Conservation (phyloP, 2,329 filamentous ascomycete genomes). For the Atkinsonella texensis region DNA sequence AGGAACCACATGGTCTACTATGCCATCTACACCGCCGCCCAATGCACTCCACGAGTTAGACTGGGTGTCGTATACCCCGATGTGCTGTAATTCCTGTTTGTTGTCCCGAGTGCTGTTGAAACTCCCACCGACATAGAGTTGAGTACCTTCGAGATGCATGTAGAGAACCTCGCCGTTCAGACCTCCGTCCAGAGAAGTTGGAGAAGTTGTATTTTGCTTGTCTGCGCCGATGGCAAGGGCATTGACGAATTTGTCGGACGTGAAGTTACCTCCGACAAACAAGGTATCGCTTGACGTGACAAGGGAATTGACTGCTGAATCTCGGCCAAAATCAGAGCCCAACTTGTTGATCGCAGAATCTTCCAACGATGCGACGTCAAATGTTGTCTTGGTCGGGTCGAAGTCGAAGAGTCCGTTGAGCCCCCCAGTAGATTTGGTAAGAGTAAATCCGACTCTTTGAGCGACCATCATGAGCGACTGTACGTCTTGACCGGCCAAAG, state of each 20-base stretch:
- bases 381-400: constrained; percentile 43
- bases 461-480: constrained; percentile 70
- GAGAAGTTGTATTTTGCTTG: constrained; percentile 47
- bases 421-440: constrained; percentile 62
- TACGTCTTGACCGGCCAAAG: constrained; percentile 50
- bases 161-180: constrained; percentile 68
- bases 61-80: constrained; percentile 63
- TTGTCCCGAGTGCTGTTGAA: constrained; percentile 64
- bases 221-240: constrained; percentile 58
- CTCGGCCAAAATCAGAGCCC: constrained; percentile 53
- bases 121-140: constrained; percentile 70
- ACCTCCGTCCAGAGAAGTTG: constrained; percentile 56
- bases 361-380: constrained; percentile 51
- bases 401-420: constrained; percentile 89
- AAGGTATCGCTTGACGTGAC: constrained; percentile 49
- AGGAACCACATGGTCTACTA: constrained; percentile 61
- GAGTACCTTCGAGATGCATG: constrained; percentile 53
- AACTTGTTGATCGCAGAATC: constrained; percentile 67
- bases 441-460: constrained; percentile 68
- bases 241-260: constrained; percentile 54
- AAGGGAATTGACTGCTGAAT: constrained; percentile 62
- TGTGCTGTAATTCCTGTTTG: constrained; percentile 54
- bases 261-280: constrained; percentile 80
- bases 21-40: constrained; percentile 75
- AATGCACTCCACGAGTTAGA: constrained; percentile 64